Evolutionary conservation across 129 eudicot species (phyloP).

Genomic region (Glebionis coronaria): DNA sequence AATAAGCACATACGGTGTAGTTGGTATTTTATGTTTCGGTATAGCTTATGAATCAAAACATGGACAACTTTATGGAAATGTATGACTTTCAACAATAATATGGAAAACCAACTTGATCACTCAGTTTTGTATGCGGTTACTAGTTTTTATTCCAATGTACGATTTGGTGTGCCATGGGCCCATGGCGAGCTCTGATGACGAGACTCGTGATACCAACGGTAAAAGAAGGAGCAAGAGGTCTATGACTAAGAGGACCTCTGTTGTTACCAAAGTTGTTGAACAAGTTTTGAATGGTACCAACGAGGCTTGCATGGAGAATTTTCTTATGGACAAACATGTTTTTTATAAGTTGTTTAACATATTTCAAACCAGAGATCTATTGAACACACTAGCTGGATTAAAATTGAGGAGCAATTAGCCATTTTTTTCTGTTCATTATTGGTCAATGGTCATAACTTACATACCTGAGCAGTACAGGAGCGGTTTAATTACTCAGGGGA

Average conservation of each 20-base stretch:
- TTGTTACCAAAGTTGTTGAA: constrained; percentile 43
- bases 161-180: constrained; percentile 10
- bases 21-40: too few species aligned
- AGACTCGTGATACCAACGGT: constrained; percentile 28
- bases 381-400: constrained; percentile 59
- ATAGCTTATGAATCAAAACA: too few species aligned
- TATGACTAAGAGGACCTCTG: constrained; percentile 18
- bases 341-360: constrained; percentile 49
- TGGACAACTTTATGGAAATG: not conserved
- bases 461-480: too few species aligned
- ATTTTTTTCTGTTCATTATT: too few species aligned
- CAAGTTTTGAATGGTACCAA: constrained; percentile 44
- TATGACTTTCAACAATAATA: not conserved
- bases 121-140: not conserved
- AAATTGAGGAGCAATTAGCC: too few species aligned
- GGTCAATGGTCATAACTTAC: too few species aligned
- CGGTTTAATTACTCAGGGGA: too few species aligned
- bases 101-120: not conserved
- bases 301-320: constrained; percentile 47
- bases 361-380: constrained; percentile 49
- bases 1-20: too few species aligned
- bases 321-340: constrained; percentile 59
- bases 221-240: constrained; percentile 26
- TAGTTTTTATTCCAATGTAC: constrained; percentile 10
- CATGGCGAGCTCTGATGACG: constrained; percentile 58